phyloP scores from a whole-genome alignment of 108 stramenopile species.

The Pseudonitzschia pungens region DNA sequence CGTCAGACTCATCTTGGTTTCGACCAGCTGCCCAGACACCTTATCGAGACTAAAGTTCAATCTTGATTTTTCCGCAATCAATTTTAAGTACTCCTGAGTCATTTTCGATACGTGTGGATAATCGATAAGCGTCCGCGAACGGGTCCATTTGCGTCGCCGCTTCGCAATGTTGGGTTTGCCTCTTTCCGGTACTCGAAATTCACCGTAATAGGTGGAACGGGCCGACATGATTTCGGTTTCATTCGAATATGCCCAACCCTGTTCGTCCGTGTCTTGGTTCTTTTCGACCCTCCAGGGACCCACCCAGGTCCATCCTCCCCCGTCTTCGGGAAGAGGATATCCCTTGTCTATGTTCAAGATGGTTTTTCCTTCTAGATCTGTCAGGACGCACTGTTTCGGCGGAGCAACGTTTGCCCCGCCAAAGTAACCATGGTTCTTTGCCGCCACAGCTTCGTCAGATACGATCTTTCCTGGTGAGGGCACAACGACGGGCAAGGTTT shows the following conservation, averaged over 20 bases:
- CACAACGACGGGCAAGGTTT: constrained; percentile 42
- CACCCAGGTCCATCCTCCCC: constrained; percentile 59
- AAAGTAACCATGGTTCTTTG: constrained; percentile 14
- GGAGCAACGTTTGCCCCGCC: constrained; percentile 20
- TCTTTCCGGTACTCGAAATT: constrained; percentile 28
- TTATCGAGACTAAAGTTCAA: constrained; percentile 37
- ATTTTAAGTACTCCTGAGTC: constrained; percentile 41
- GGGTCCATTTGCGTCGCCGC: constrained; percentile 58
- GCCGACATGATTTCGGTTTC: constrained; percentile 25
- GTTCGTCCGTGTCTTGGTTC: constrained; percentile 32
- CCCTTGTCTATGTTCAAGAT: constrained; percentile 51
- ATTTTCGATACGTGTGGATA: constrained; percentile 48
- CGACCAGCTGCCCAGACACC: constrained; percentile 49
- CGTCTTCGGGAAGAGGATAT: constrained; percentile 56
- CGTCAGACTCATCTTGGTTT: constrained; percentile 53
- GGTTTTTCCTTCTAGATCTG: constrained; percentile 32
- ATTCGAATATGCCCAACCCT: constrained; percentile 58
- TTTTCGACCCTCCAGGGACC: constrained; percentile 53
- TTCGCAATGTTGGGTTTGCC: constrained; percentile 25
- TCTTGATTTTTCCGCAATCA: constrained; percentile 50
- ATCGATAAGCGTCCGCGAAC: constrained; percentile 47
- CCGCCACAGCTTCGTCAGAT: constrained; percentile 17
- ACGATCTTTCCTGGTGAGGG: constrained; percentile 30
- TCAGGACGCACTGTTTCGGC: constrained; percentile 48
- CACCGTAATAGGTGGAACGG: constrained; percentile 13